Percentiles rank a stretch among this genome's conserved stretches.
These are phyloP conservation scores for Sclerotiophoma versabilis DNA, from an alignment of 2,329 filamentous ascomycete species.

Conservation along the genomic window DNA sequence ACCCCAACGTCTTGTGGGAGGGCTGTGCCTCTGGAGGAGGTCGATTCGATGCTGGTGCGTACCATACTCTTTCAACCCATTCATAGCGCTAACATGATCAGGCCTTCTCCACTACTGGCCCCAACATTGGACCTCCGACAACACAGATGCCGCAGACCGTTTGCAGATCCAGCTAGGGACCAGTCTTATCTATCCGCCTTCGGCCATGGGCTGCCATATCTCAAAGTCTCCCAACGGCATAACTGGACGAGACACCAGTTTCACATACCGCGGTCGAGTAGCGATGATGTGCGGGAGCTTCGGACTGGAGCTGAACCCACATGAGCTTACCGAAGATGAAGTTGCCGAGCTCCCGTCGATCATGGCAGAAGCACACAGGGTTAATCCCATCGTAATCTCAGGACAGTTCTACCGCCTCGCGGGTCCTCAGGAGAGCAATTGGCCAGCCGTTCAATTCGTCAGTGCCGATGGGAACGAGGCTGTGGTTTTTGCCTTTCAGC, in stretches of 20 bases:
- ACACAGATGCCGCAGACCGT: conserved; percentile 68
- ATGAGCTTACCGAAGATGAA: conserved; percentile 60
- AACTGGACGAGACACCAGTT: conserved; percentile 62
- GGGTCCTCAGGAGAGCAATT: conserved; percentile 66
- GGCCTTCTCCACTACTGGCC: conserved; percentile 70
- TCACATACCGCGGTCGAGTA: conserved; percentile 69
- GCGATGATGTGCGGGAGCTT: conserved; percentile 74
- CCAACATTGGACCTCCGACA: conserved; percentile 70
- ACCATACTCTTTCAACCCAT: no score
- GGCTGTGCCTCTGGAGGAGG: conserved; percentile 71
- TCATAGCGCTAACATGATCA: not conserved
- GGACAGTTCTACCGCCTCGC: conserved; percentile 68
- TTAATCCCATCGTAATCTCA: conserved; percentile 66
- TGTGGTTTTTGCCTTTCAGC: conserved; percentile 68
- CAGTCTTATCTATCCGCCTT: conserved; percentile 67
- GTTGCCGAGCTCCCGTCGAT: conserved; percentile 61
- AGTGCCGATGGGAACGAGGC: conserved; percentile 59
- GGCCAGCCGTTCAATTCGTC: conserved; percentile 68
- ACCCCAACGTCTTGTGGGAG: conserved; percentile 70
- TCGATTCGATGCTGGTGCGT: conserved; percentile 62
- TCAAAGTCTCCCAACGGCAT: conserved; percentile 67
- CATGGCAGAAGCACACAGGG: conserved; percentile 61
- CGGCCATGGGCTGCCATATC: conserved; percentile 71
- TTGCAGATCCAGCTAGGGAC: conserved; percentile 70
- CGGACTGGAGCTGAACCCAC: conserved; percentile 68